Percentiles rank a stretch among this genome's conserved stretches.
Evolutionary conservation across 352 stramenopile species (phyloP).

Genomic region (Globisporangium solare): DNA sequence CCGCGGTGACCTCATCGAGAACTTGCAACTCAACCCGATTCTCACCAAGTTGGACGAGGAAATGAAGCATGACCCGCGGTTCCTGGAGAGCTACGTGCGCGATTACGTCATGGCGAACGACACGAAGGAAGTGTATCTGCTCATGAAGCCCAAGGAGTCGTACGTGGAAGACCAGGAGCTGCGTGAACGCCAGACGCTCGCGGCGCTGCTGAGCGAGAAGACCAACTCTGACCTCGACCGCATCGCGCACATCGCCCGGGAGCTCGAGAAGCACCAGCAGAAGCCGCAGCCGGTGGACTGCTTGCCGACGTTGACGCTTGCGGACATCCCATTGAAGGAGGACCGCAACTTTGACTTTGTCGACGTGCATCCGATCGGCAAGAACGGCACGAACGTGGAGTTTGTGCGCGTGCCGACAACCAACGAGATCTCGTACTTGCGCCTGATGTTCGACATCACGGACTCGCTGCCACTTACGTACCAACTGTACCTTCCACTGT

Average conservation of each 20-base stretch:
- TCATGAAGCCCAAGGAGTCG: conserved; percentile 65
- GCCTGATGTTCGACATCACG: conserved; percentile 59
- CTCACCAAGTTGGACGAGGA: conserved; percentile 49
- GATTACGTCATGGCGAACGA: conserved; percentile 46
- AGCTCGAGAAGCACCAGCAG: conserved; percentile 65
- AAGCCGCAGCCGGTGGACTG: conserved; percentile 64
- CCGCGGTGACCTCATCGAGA: conserved; percentile 54
- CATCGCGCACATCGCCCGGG: conserved; percentile 35
- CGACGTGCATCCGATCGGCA: conserved; percentile 27
- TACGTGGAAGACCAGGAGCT: conserved; percentile 61
- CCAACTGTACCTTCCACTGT: conserved; percentile 61
- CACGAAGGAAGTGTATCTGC: conserved; percentile 55
- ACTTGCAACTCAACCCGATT: conserved; percentile 67
- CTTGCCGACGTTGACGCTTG: conserved; percentile 64
- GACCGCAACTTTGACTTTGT: conserved; percentile 49
- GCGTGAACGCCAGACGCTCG: conserved; percentile 43
- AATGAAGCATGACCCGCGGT: conserved; percentile 58
- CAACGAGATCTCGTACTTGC: conserved; percentile 82
- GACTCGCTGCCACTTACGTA: conserved; percentile 48
- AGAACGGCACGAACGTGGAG: conserved; percentile 20
- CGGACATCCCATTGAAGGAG: conserved; percentile 53
- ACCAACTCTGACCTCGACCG: conserved; percentile 52
- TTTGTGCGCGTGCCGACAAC: conserved; percentile 73
- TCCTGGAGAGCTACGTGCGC: conserved; percentile 56
- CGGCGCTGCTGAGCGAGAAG: conserved; percentile 31